These are phyloP conservation scores for Microdochium bolleyi DNA, from an alignment of 2,329 filamentous ascomycete species.

Conservation along the genomic window DNA sequence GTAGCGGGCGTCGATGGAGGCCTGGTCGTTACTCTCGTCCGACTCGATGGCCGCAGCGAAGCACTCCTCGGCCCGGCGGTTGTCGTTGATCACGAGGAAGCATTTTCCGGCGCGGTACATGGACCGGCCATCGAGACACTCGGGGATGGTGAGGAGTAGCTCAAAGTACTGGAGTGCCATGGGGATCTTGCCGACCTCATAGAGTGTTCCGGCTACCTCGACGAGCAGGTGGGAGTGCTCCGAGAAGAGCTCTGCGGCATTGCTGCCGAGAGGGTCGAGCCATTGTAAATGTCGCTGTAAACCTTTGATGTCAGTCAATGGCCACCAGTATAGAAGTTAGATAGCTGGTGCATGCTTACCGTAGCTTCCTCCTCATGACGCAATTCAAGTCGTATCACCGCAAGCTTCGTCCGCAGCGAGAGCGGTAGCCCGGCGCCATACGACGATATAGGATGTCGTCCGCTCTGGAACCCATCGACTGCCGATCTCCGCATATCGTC, in stretches of 20 bases:
- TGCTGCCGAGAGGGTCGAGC: constrained; percentile 55
- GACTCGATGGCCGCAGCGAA: constrained; percentile 68
- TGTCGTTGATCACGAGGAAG: constrained; percentile 55
- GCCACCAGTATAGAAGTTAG: constrained; percentile 4
- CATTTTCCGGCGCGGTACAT: constrained; percentile 57
- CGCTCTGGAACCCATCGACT: constrained; percentile 52
- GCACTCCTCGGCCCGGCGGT: constrained; percentile 65
- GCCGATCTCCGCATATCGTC: constrained; percentile 59
- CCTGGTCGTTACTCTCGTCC: constrained; percentile 51
- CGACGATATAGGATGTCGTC: constrained; percentile 39
- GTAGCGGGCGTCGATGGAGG: constrained; percentile 62
- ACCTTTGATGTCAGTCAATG: constrained; percentile 8
- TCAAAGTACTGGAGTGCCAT: constrained; percentile 49
- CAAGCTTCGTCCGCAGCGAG: constrained; percentile 78
- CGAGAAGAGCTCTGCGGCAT: constrained; percentile 40
- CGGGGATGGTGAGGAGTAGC: constrained; percentile 39
- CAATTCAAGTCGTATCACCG: constrained; percentile 70
- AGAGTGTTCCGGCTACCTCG: constrained; percentile 48
- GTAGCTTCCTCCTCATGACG: constrained; percentile 65
- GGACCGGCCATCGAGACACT: constrained; percentile 41
- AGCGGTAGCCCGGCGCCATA: constrained; percentile 73
- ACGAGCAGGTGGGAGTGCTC: constrained; percentile 75
- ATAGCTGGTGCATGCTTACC: constrained; percentile 36
- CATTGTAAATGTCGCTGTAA: constrained; percentile 57
- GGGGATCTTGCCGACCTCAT: constrained; percentile 21